A percentile compares a stretch with the other conserved stretches of the same genome.
Conservation (phyloP, 164 flowering plant genomes). For the Malania oleifera region DNA sequence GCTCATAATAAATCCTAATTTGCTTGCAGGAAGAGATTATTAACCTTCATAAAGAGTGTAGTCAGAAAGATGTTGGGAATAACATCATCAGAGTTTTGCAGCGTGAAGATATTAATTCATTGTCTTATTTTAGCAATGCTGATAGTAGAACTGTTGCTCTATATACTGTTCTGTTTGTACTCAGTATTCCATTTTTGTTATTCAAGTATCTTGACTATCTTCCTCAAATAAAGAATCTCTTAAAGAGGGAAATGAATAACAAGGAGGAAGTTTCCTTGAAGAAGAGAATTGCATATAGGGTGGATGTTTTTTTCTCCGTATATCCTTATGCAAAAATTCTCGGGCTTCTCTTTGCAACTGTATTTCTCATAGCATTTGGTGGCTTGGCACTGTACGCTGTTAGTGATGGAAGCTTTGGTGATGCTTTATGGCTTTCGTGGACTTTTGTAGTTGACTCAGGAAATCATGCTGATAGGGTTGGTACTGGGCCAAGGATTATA, state of each 20-base stretch:
- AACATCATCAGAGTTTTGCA: conserved; percentile 18
- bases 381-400: conserved; percentile 91
- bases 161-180: conserved; percentile 52
- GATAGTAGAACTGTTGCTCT: conserved; percentile 57
- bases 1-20: neutral
- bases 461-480: conserved; percentile 85
- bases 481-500: conserved; percentile 76
- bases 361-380: conserved; percentile 81
- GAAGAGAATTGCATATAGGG: conserved; percentile 81
- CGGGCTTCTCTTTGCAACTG: conserved; percentile 87
- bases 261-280: conserved; percentile 85
- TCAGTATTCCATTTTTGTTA: conserved; percentile 56
- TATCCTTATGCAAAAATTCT: conserved; percentile 92
- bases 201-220: conserved; percentile 64
- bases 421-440: conserved; percentile 96
- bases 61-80: conserved; percentile 17
- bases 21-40: conserved; percentile 58
- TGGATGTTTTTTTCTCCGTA: conserved; percentile 86
- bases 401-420: conserved; percentile 60
- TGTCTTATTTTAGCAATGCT: conserved; percentile 22
- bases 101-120: conserved; percentile 25
- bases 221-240: conserved; percentile 38
- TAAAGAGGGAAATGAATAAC: conserved; percentile 32
- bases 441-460: conserved; percentile 91
- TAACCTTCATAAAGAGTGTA: conserved; percentile 43